Evolutionary conservation across 2,329 filamentous ascomycete genomes (phyloP), one percentile per base, ranked within the genome.

Genomic region (Clonostachys sp.): DNA sequence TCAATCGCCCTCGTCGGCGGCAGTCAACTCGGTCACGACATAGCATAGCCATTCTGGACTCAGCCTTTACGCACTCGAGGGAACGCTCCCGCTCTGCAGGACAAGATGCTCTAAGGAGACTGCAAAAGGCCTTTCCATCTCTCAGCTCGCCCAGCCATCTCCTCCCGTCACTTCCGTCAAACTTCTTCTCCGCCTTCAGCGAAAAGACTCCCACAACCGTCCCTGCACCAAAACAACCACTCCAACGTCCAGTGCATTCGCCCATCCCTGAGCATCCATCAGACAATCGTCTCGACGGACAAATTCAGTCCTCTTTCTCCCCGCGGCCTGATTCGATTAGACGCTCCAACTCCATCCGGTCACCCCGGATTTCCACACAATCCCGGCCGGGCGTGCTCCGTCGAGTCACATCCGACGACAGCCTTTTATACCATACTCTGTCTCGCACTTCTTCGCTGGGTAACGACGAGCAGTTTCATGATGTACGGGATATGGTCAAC

Each of bases 401-500:
- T 34, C 62, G 58, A 48, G 64, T 62, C 12, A 68, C 65, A 8
- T 70, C 66, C 17, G 87, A 95, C 61, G 86, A 91, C 49, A 94
- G 89, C 6, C 67, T 95, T 50, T 75, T 94, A 14, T 86, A 87
- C 55, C 83, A 89, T 55, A 84, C 81, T 5, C 71, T 91, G 4
- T 95, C 91, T 1, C 77, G 84, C 24, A 84, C 87, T 1, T 94
- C 91, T 0, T 95, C 90, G 0, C 75, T 95, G 1, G 91, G 91
- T 3, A 89, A 96, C 60, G 89, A 92, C 57, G 81, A 82, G 38
- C 79, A 85, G 41, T 97, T 94, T 63, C 81, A 87, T 44, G 76
- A 94, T 63, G 83, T 95, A 12, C 81, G 84, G 41, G 87, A 89
- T 51, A 89, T 94, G 71, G 86, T 92, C 54, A 97, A 96, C 58